A percentile compares a stretch with the other conserved stretches of the same genome.
Evolutionary conservation across 2,329 filamentous ascomycete species (phyloP).

Genomic region (Botryotinia calthae): DNA sequence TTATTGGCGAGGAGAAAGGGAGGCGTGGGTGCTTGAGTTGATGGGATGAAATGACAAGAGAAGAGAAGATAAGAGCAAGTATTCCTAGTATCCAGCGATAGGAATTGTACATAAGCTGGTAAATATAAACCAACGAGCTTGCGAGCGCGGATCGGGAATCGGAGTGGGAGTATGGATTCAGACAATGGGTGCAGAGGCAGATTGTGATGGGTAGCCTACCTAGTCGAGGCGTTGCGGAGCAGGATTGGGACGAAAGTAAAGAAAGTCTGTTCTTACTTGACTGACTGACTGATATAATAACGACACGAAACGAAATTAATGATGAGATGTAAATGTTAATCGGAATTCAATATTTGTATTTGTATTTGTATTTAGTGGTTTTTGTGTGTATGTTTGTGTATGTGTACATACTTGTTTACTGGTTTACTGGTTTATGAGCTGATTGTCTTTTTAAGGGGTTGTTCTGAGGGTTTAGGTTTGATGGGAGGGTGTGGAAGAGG

Average conservation of each 20-base stretch:
- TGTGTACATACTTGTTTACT: not conserved
- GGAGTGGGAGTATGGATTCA: not conserved
- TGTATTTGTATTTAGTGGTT: not conserved
- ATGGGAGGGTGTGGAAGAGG: no score
- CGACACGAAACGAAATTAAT: constrained; percentile 7
- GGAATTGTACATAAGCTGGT: constrained; percentile 18
- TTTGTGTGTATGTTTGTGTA: no score
- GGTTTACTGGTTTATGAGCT: rapidly evolving
- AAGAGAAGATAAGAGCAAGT: not conserved
- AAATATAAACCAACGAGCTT: not conserved
- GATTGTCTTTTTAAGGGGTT: no score
- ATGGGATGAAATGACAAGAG: not conserved
- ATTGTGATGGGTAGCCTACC: not conserved
- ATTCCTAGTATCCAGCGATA: not conserved
- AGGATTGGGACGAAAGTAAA: not conserved
- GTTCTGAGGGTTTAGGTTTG: no score
- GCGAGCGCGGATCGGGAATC: not conserved
- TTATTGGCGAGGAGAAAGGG: constrained; percentile 69
- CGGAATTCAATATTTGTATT: not conserved
- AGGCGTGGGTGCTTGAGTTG: constrained; percentile 21
- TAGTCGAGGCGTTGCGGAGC: not conserved
- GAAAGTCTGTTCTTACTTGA: not conserved
- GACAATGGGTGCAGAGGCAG: not conserved
- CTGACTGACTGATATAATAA: not conserved
- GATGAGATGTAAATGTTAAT: constrained; percentile 12